Base-by-base conservation (phyloP, 2,329 filamentous ascomycete species). In the Aspergillus sp. region DNA sequence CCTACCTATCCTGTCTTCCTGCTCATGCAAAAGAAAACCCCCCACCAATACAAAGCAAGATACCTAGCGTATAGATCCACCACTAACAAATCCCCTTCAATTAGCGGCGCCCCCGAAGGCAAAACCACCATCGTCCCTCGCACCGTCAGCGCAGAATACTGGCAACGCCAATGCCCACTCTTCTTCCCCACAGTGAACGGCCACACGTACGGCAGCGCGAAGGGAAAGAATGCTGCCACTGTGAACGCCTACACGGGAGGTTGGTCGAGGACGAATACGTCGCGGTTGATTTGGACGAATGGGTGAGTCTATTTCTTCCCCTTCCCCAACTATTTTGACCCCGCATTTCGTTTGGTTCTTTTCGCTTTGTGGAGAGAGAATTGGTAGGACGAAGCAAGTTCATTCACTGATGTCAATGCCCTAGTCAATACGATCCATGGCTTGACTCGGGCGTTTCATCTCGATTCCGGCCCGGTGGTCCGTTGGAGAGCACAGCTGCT, bases 231-330 rank as follows among this genome's bases (percentile, higher is more conserved):
- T 7, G 16, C 36, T 7, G 72, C 72, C 3, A 69, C 78, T 24
- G 66, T 86, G 45, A 88, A 88, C 69, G 70, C 66, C 16, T 77
- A 77, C 65, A 87, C 85, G 0, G 76, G 80, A 24, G 86, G 86
- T 32, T 88, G 86, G 86, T 59, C 70, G 58, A 70, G 80, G 24
- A 79, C 77, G 42, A 73, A 84, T 56, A 82, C 80, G 2, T 82
- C 80, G 16, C 80, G 85, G 2, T 73, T 89, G 22, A 77, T 87
- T 26, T 87, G 81, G 77, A 78, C 81, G 6, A 87, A 87, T 64
- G 85, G 82, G 73, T 77, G 69, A 36, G 71, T 62, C 5, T 18
- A n/a, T n/a, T 7, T 12, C 36, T n/a, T 42, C 36, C 36, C 5
- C 12, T n/a, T 1, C 5, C 16, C 16, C 14, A 14, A 4, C 10